Percentiles rank a stretch among this genome's conserved stretches.
phyloP scores from a whole-genome alignment of 2,329 filamentous ascomycete genomes.

The Paraconiothyrium brasiliense region DNA sequence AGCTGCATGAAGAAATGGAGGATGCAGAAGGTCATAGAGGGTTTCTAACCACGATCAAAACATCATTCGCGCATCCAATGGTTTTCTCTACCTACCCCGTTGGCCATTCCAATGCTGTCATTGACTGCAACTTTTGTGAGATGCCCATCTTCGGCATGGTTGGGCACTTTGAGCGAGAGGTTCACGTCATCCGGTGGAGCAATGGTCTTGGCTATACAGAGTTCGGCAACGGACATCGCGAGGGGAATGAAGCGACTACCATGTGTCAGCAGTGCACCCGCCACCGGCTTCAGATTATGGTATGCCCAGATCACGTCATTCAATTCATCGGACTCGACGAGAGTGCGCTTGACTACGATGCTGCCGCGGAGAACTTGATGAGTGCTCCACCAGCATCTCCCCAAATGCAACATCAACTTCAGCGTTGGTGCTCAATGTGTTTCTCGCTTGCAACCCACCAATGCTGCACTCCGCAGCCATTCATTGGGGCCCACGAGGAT shows the following conservation, averaged over 20 bases:
- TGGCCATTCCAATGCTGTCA: slow-evolving; percentile 7
- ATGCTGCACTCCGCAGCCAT: slow-evolving; percentile 25
- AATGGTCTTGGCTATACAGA: slow-evolving; percentile 52
- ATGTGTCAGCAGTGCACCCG: slow-evolving; percentile 40
- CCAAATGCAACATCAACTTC: slow-evolving; percentile 25
- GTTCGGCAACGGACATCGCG: slow-evolving; percentile 49
- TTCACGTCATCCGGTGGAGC: slow-evolving; percentile 48
- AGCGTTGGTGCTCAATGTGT: slow-evolving; percentile 44
- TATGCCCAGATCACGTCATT: slow-evolving; percentile 32
- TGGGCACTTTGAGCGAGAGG: slow-evolving; percentile 47
- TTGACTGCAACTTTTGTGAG: slow-evolving; percentile 55
- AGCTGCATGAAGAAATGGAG: slow-evolving; percentile 38
- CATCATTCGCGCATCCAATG: slow-evolving; percentile 55
- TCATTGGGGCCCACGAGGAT: slow-evolving; percentile 11
- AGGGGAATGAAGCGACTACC: slow-evolving; percentile 19
- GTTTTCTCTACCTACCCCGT: slow-evolving; percentile 33
- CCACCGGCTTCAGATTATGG: slow-evolving; percentile 32
- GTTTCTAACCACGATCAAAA: slow-evolving; percentile 43
- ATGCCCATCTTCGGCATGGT: slow-evolving; percentile 52
- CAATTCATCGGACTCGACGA: not conserved
- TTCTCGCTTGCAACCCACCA: slow-evolving; percentile 32
- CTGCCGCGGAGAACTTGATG: slow-evolving; percentile 23
- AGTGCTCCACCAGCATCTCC: slow-evolving; percentile 20
- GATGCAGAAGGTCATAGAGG: slow-evolving; percentile 40
- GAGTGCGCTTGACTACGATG: slow-evolving; percentile 18